Evolutionary conservation across 2,329 filamentous ascomycete species (phyloP).

Genomic region (Diaporthe caulivora): DNA sequence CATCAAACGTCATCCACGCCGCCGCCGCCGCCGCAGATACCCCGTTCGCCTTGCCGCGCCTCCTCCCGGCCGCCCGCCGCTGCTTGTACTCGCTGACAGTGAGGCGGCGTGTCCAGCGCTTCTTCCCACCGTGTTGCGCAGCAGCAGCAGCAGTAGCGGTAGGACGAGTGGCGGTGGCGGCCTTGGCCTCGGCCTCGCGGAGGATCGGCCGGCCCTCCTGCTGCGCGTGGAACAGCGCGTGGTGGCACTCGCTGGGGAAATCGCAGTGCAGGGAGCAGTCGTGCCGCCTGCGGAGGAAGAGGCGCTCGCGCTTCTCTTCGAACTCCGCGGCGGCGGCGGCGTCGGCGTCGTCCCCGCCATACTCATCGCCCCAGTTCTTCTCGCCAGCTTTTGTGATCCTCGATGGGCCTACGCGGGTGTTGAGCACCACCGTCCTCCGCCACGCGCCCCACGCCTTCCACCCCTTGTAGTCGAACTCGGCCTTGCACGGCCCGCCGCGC

Average conservation of each 20-base stretch:
- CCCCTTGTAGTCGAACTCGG: conserved; percentile 50
- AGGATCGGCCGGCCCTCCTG: conserved; percentile 35
- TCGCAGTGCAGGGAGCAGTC: conserved; percentile 47
- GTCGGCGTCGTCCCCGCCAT: neutral
- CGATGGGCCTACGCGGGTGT: neutral
- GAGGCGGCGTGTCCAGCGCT: neutral
- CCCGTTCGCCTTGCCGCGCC: too few species aligned
- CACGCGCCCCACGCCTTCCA: conserved; percentile 50
- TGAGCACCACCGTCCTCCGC: conserved; percentile 43
- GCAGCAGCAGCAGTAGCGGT: too few species aligned
- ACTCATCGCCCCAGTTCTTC: conserved; percentile 33
- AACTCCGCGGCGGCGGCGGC: neutral
- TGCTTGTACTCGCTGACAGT: neutral
- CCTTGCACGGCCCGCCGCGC: conserved; percentile 41
- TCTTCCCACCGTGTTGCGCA: neutral
- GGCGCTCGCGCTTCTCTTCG: conserved; percentile 34
- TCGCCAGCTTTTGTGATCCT: neutral
- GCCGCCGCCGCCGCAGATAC: neutral
- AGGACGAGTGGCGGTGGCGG: too few species aligned
- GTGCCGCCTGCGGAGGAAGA: conserved; percentile 42
- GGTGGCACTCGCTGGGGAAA: conserved; percentile 45
- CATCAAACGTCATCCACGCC: neutral
- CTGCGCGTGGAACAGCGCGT: conserved; percentile 39
- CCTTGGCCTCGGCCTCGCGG: conserved; percentile 9
- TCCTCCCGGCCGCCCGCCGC: neutral